A percentile compares a stretch with the other conserved stretches of the same genome.
These are phyloP conservation scores for Tetrahymena elliotti DNA, from an alignment of 73 alveolate genomes.

Conservation along the genomic window DNA sequence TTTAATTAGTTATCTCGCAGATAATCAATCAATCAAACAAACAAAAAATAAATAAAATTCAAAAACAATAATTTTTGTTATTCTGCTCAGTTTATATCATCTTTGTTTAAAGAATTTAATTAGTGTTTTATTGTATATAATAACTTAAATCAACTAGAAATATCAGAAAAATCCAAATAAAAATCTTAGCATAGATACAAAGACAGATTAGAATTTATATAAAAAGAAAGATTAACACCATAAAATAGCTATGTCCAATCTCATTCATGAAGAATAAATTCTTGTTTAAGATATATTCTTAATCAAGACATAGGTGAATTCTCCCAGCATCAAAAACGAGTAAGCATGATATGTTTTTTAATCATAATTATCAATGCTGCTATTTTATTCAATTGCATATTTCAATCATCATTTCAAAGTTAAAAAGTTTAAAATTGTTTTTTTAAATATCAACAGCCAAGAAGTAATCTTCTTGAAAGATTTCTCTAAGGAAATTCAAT, in stretches of 20 bases:
- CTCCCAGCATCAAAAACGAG: neutral
- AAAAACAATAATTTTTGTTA: neutral
- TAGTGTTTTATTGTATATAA: neutral
- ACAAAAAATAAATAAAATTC: neutral
- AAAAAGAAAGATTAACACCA: neutral
- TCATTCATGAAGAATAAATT: neutral
- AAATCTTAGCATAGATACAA: neutral
- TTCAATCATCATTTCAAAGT: no score
- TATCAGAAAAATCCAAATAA: neutral
- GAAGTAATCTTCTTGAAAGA: neutral
- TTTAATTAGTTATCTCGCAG: neutral
- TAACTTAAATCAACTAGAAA: neutral
- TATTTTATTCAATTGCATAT: no score
- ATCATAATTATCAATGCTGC: no score
- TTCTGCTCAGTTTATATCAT: neutral
- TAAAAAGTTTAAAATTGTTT: neutral
- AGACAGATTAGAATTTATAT: no score
- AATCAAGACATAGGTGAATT: neutral
- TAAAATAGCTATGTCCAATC: neutral
- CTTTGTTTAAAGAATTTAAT: neutral
- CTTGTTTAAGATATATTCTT: neutral
- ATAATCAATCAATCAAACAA: no score
- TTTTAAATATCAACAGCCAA: neutral
- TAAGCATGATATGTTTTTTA: no score
- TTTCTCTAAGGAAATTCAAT: neutral